These are phyloP conservation scores for Skeletonema menzelii DNA, from an alignment of 108 stramenopile species.

Conservation along the genomic window DNA sequence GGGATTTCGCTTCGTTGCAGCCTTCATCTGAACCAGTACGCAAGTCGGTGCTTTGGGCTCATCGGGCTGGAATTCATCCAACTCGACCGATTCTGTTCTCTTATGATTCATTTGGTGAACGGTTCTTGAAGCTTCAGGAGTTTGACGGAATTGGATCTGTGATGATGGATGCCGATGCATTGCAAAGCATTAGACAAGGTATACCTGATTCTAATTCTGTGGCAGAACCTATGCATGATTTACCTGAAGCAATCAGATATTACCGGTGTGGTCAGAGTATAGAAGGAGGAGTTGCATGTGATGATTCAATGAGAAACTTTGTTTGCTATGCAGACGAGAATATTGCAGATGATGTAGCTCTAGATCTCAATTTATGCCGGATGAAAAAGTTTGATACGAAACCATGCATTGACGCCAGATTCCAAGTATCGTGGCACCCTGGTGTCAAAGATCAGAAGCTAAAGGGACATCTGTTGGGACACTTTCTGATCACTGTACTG, in stretches of 20 bases:
- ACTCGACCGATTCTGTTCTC: conserved; percentile 35
- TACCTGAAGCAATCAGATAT: conserved; percentile 24
- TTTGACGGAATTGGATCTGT: conserved; percentile 13
- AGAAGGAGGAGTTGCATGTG: conserved; percentile 31
- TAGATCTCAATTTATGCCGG: neutral
- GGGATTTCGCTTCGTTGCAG: conserved; percentile 16
- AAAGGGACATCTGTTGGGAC: conserved; percentile 26
- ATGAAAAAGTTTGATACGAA: neutral
- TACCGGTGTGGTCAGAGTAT: conserved; percentile 27
- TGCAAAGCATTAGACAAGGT: conserved; percentile 3
- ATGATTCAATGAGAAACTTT: conserved; percentile 42
- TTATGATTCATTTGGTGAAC: conserved; percentile 17
- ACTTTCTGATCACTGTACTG: conserved; percentile 28
- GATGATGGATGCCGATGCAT: conserved; percentile 19
- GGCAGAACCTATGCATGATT: neutral
- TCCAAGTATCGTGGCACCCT: conserved; percentile 35
- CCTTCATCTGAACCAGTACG: conserved; percentile 4
- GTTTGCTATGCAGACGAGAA: conserved; percentile 30
- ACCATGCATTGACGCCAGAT: conserved; percentile 21
- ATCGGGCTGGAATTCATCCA: conserved; percentile 26
- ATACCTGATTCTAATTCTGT: conserved; percentile 20
- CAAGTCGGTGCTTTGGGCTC: conserved; percentile 20
- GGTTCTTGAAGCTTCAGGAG: conserved; percentile 11
- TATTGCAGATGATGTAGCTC: conserved; percentile 1
- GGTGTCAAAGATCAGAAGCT: conserved; percentile 43